phyloP scores from a whole-genome alignment of 1,284 basidiomycete species.

The Mycena citricolor region DNA sequence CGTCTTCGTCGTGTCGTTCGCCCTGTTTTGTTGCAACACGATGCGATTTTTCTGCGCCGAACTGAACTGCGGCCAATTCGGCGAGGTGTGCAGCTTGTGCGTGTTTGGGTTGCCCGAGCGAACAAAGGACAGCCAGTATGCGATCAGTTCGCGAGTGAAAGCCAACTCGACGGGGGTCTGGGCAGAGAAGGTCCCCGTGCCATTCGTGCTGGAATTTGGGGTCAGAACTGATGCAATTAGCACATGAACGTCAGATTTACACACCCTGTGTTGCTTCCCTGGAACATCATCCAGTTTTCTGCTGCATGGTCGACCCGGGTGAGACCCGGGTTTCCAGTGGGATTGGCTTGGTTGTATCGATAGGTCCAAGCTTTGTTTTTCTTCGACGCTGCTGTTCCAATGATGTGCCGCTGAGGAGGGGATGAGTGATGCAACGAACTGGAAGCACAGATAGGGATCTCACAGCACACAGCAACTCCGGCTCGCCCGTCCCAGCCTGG shows the following conservation, averaged over 20 bases:
- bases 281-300: slow-evolving; percentile 68
- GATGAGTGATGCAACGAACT: not conserved
- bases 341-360: slow-evolving; percentile 56
- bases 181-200: slow-evolving; percentile 41
- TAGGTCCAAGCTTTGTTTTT: slow-evolving; percentile 46
- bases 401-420: slow-evolving; percentile 43
- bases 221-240: not conserved
- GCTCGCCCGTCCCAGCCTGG: slow-evolving; percentile 49
- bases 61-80: slow-evolving; percentile 41
- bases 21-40: slow-evolving; percentile 44
- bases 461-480: slow-evolving; percentile 50
- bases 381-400: slow-evolving; percentile 41
- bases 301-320: slow-evolving; percentile 47
- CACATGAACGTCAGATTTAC: slow-evolving; percentile 11
- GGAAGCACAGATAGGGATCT: slow-evolving; percentile 23
- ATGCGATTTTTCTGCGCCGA: slow-evolving; percentile 34
- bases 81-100: slow-evolving; percentile 47
- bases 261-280: slow-evolving; percentile 57
- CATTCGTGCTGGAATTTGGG: slow-evolving; percentile 42
- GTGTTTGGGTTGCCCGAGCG: slow-evolving; percentile 51
- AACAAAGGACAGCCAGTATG: slow-evolving; percentile 63
- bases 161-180: slow-evolving; percentile 42
- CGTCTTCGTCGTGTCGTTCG: slow-evolving; percentile 33
- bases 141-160: slow-evolving; percentile 55
- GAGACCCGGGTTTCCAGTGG: slow-evolving; percentile 34